Evolutionary conservation across 352 stramenopile species (phyloP).

Genomic region (Globisporangium echinulatum): DNA sequence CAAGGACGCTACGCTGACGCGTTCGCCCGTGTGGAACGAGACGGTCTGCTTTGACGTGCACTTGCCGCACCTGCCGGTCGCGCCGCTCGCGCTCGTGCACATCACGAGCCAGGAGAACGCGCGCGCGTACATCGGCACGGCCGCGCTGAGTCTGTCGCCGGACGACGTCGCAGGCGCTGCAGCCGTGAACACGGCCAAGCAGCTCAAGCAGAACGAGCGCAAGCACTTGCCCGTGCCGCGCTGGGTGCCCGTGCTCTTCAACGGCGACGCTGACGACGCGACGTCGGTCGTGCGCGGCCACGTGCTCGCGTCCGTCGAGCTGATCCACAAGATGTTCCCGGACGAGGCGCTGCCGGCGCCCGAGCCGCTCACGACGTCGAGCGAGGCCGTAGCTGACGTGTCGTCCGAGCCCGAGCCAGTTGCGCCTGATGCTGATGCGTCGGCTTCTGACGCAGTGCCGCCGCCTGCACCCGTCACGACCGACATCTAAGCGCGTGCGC

Average conservation of each 20-base stretch:
- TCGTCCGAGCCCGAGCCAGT: too few relatives aligned
- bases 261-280: conserved; percentile 28
- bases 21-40: conserved; percentile 42
- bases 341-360: conserved; percentile 46
- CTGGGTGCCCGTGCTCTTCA: conserved; percentile 48
- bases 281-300: conserved; percentile 35
- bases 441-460: too few relatives aligned
- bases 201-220: conserved; percentile 49
- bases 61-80: conserved; percentile 43
- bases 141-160: conserved; percentile 19
- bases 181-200: conserved; percentile 33
- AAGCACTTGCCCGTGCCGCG: conserved; percentile 27
- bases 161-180: conserved; percentile 15
- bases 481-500: too few relatives aligned
- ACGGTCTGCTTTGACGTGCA: conserved; percentile 71
- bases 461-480: too few relatives aligned
- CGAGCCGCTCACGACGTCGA: conserved; percentile 22
- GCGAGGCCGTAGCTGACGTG: too few relatives aligned
- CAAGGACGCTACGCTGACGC: conserved; percentile 18
- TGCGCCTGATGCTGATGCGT: too few relatives aligned
- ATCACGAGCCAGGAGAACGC: conserved; percentile 37
- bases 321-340: conserved; percentile 53
- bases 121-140: conserved; percentile 36
- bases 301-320: conserved; percentile 47
- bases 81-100: conserved; percentile 56